Percentiles rank a stretch among this genome's conserved stretches.
phyloP scores from a whole-genome alignment of 106 monocot species.

The Dioscorea dumetorum region DNA sequence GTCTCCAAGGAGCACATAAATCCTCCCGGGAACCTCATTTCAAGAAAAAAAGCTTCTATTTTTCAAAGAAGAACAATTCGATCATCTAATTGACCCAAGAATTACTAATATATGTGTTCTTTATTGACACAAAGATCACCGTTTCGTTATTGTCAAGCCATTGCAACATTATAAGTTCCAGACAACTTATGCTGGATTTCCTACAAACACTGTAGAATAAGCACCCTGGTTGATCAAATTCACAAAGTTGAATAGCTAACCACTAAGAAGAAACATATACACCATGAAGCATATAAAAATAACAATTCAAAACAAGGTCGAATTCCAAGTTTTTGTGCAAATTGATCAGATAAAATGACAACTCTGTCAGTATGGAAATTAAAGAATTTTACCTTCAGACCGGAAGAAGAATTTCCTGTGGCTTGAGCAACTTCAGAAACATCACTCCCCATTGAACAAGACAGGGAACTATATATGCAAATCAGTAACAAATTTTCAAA shows the following conservation, averaged over 20 bases:
- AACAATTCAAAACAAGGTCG: background rate
- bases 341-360: background rate
- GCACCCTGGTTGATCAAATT: background rate
- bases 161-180: background rate
- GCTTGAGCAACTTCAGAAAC: conserved; percentile 13
- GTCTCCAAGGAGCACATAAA: background rate
- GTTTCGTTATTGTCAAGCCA: background rate
- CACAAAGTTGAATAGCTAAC: background rate
- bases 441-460: conserved; percentile 35
- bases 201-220: too few species aligned
- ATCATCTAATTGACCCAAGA: background rate
- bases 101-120: background rate
- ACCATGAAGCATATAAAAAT: background rate
- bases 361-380: background rate
- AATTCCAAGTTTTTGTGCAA: background rate
- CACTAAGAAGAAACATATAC: background rate
- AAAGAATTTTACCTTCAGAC: conserved; percentile 16
- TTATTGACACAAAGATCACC: background rate
- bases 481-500: too few species aligned
- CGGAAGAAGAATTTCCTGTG: conserved; percentile 15
- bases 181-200: background rate
- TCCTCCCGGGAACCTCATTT: too few species aligned
- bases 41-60: background rate
- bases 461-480: background rate
- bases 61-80: background rate